Conservation (phyloP, 257 asterid species). For the Solanum rostratum region DNA sequence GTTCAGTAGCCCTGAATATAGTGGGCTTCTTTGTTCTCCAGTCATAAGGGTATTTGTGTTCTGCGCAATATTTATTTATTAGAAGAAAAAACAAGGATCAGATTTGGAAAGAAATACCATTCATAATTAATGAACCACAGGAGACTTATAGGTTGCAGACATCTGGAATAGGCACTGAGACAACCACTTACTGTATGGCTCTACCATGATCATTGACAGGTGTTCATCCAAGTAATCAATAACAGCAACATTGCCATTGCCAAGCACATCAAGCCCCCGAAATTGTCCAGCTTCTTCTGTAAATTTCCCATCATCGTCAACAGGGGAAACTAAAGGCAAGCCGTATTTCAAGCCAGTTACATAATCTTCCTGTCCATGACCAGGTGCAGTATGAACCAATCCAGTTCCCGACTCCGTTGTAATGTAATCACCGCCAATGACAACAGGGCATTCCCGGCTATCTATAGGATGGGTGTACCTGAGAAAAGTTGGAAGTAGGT, state of each 20-base stretch:
- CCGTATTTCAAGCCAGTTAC: constrained; percentile 83
- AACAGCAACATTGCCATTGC: constrained; percentile 76
- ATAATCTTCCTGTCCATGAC: constrained; percentile 97
- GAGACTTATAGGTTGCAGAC: background rate
- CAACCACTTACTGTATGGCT: constrained; percentile 81
- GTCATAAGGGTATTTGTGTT: constrained; percentile 97
- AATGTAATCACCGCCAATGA: constrained; percentile 90
- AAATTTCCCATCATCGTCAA: constrained; percentile 81
- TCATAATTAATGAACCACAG: background rate
- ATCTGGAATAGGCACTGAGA: background rate
- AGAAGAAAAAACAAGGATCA: background rate
- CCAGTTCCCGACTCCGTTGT: constrained; percentile 98
- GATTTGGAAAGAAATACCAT: background rate
- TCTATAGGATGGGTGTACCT: constrained; percentile 86
- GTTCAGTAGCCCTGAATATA: constrained; percentile 97
- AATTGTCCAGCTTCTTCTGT: constrained; percentile 94
- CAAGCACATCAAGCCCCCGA: constrained; percentile 82
- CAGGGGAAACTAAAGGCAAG: constrained; percentile 79
- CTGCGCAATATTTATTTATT: constrained; percentile 23
- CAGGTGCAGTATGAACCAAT: constrained; percentile 97
- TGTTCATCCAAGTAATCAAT: constrained; percentile 66
- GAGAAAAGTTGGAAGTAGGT: constrained; percentile 9
- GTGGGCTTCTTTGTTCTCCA: constrained; percentile 99
- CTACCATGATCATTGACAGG: constrained; percentile 72
- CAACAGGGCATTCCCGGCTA: constrained; percentile 76